phyloP scores from a whole-genome alignment of 139 green algal species.

The Chlorella sp. region DNA sequence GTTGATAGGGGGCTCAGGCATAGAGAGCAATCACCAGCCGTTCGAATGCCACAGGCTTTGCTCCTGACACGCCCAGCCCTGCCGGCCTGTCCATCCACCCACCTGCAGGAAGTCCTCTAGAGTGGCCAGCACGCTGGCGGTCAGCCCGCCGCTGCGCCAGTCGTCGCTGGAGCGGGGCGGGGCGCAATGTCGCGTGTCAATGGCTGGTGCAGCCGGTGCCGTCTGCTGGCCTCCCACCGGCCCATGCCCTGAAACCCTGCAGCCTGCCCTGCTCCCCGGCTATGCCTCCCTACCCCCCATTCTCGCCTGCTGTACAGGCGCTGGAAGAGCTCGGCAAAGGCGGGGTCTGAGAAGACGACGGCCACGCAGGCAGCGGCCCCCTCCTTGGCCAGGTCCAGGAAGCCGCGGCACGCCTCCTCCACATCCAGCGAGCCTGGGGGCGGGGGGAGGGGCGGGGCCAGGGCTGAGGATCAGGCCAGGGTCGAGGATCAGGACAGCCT shows the following conservation, averaged over 20 bases:
- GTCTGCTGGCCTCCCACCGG: too few relatives aligned
- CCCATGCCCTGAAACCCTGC: too few relatives aligned
- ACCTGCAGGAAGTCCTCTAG: slow-evolving; percentile 76
- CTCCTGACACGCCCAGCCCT: too few relatives aligned
- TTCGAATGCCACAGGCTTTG: too few relatives aligned
- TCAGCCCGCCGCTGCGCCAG: slow-evolving; percentile 64
- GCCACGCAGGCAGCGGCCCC: slow-evolving; percentile 45
- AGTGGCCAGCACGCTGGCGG: slow-evolving; percentile 78
- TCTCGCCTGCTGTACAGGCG: slow-evolving; percentile 38
- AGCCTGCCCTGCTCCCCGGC: too few relatives aligned
- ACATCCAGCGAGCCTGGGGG: slow-evolving; percentile 61
- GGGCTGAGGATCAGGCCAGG: too few relatives aligned
- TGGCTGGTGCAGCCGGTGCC: too few relatives aligned
- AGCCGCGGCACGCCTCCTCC: slow-evolving; percentile 72
- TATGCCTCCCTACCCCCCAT: background rate
- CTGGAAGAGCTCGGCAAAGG: slow-evolving; percentile 57
- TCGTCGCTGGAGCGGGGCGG: slow-evolving; percentile 39
- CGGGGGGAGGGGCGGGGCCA: background rate
- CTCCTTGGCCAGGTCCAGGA: slow-evolving; percentile 75
- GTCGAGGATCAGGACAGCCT: too few relatives aligned
- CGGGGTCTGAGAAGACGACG: slow-evolving; percentile 52
- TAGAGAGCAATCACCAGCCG: too few relatives aligned
- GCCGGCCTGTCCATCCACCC: too few relatives aligned
- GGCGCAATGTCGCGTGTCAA: too few relatives aligned
- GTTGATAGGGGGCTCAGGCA: too few relatives aligned